A percentile compares a stretch with the other conserved stretches of the same genome.
Conservation (phyloP, 192 early-diverging fungal species). For the Umbelopsis vinacea region DNA sequence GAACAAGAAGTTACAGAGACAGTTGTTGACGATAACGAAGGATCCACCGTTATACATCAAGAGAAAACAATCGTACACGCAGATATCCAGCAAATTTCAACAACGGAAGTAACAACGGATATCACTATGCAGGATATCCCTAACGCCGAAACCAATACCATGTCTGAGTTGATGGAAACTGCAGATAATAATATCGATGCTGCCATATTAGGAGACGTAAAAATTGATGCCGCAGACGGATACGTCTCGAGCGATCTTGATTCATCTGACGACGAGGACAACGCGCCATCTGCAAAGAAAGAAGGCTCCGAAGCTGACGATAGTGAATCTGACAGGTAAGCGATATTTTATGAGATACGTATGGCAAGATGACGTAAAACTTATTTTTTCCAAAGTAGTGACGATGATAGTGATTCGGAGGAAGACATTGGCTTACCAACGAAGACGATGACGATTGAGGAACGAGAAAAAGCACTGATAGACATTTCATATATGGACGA, state of each 20-base stretch:
- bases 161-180: not conserved
- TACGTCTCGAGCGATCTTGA: slow-evolving; percentile 9
- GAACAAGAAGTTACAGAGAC: too few species aligned
- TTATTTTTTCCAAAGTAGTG: not conserved
- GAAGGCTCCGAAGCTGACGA: not conserved
- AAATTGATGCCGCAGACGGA: not conserved
- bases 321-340: not conserved
- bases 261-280: not conserved
- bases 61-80: too few species aligned
- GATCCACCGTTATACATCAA: too few species aligned
- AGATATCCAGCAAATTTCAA: too few species aligned
- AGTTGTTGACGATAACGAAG: too few species aligned
- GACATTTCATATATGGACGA: slow-evolving; percentile 16
- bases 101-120: not conserved
- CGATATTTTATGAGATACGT: too few species aligned
- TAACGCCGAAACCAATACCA: not conserved
- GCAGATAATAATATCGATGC: slow-evolving; percentile 2
- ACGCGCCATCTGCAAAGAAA: not conserved
- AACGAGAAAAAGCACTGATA: slow-evolving; percentile 3
- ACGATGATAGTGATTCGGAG: not conserved
- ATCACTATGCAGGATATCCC: not conserved
- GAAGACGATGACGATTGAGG: not conserved
- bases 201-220: not conserved
- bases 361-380: too few species aligned
- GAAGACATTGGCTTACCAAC: not conserved